Evolutionary conservation across 2,329 filamentous ascomycete species (phyloP).

Genomic region (Colletotrichum costaricense): DNA sequence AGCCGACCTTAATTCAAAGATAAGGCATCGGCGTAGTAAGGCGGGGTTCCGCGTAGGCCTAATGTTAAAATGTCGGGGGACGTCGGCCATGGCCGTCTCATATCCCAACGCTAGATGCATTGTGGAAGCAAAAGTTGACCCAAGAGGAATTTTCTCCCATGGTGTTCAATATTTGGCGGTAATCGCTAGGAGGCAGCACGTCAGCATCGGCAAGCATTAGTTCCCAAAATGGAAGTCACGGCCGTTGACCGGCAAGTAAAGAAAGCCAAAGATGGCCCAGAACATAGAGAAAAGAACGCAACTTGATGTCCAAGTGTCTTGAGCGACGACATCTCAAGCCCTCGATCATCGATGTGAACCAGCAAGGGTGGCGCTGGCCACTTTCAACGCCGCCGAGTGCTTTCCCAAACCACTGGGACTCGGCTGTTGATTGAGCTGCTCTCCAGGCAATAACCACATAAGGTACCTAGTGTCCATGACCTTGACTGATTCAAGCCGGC

Average conservation of each 20-base stretch:
- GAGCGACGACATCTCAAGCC: neutral
- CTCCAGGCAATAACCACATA: neutral
- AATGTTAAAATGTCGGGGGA: neutral
- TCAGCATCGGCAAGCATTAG: neutral
- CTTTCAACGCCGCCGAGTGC: neutral
- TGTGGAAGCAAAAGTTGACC: neutral
- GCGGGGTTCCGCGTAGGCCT: neutral
- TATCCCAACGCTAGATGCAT: neutral
- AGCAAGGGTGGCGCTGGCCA: constrained; percentile 15
- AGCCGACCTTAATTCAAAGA: neutral
- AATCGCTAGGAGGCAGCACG: neutral
- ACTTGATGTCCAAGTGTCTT: neutral
- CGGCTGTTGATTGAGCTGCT: neutral
- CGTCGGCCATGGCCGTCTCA: constrained; percentile 4
- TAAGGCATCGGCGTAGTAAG: neutral
- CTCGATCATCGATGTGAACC: constrained; percentile 1
- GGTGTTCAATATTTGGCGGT: neutral
- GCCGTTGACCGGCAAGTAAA: neutral
- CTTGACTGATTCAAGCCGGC: neutral
- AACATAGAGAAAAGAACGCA: neutral
- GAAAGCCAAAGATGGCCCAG: neutral
- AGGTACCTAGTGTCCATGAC: neutral
- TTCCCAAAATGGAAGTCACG: neutral
- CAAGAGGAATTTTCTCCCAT: neutral
- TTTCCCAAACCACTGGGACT: constrained; percentile 5